Base-by-base conservation (phyloP, 1,284 basidiomycete genomes). In the Sanguinoderma infundibulare region DNA sequence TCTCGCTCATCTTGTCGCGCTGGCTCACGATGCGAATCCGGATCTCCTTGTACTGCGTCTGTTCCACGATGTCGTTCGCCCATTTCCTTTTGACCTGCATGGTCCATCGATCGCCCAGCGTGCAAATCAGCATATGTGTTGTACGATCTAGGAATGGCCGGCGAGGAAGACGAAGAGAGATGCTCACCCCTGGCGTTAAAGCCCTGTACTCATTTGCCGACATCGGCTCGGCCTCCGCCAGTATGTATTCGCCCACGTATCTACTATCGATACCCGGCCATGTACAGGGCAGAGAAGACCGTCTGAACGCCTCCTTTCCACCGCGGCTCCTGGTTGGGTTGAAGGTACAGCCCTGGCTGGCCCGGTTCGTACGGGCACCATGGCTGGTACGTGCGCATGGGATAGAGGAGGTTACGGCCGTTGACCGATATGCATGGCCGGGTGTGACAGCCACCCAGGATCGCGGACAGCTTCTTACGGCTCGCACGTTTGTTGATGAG, bases 21-120 rank as follows among this genome's bases (percentile, higher is more conserved):
- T 63, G 59, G 3, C 67, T 53, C 10, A 44, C 30, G 14, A 72
- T 57, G 3, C 65, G 55, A 2, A 59, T 62, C 7, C 69, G 62
- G n/a, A 70, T 39, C 2, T 59, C 56, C 24, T 40, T 55, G 56
- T 52, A 62, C 17, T 47, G 42, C 39, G 34, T 8, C 46, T 39
- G 38, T 5, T 42, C 30, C 26, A 17, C 17, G 5, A 62, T 32
- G 9, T 46, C 14, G 5, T 1, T 53, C 56, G 52, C 67, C 63
- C 60, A 65, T 12, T 20, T 40, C 7, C 20, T 53, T 30, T 49
- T 49, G 2, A 50, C 17, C 44, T 54, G 36, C 5, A 12, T 42
- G 8, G 10, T n/a, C 30, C 35, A 17, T 7, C 32, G 20, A 51
- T 52, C 3, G 20, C 47, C 39, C 4, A 20, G 32, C 50, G 22